These are phyloP conservation scores for Thalassiosira hispida DNA, from an alignment of 352 stramenopile genomes.

Conservation along the genomic window DNA sequence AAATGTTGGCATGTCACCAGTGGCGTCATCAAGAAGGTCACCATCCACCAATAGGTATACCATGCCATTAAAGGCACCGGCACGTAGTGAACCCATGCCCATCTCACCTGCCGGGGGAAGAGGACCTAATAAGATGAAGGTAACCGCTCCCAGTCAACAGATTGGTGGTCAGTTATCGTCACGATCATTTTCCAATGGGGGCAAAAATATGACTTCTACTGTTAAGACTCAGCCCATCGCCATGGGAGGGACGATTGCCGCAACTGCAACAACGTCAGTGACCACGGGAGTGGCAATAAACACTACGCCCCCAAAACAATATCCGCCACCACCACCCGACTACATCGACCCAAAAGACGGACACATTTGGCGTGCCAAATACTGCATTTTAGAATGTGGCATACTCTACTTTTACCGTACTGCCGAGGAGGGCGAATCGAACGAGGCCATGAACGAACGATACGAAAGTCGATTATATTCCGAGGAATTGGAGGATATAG, in stretches of 20 bases:
- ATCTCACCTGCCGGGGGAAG: conserved; percentile 27
- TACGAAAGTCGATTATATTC: conserved; percentile 33
- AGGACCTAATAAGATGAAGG: not conserved
- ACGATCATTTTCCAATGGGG: too few relatives aligned
- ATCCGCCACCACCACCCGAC: conserved; percentile 49
- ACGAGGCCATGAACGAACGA: conserved; percentile 64
- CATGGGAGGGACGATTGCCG: too few relatives aligned
- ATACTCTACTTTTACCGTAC: conserved; percentile 82
- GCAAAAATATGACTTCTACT: too few relatives aligned
- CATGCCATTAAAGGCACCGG: conserved; percentile 42
- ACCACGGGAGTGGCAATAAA: conserved; percentile 1
- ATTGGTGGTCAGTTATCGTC: not conserved
- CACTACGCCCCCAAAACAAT: conserved; percentile 10
- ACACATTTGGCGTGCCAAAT: conserved; percentile 77
- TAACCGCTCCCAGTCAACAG: not conserved
- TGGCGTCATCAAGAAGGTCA: not conserved
- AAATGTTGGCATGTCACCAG: not conserved
- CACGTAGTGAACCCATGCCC: conserved; percentile 32
- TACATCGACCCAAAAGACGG: conserved; percentile 71
- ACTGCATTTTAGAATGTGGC: conserved; percentile 76
- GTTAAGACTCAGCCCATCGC: too few relatives aligned
- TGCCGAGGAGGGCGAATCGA: conserved; percentile 58
- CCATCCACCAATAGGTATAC: conserved; percentile 18
- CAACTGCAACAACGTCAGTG: too few relatives aligned
- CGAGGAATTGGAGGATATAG: conserved; percentile 27